Base-by-base conservation (phyloP, 1,284 basidiomycete species). In the Ceratobasidium sp. region DNA sequence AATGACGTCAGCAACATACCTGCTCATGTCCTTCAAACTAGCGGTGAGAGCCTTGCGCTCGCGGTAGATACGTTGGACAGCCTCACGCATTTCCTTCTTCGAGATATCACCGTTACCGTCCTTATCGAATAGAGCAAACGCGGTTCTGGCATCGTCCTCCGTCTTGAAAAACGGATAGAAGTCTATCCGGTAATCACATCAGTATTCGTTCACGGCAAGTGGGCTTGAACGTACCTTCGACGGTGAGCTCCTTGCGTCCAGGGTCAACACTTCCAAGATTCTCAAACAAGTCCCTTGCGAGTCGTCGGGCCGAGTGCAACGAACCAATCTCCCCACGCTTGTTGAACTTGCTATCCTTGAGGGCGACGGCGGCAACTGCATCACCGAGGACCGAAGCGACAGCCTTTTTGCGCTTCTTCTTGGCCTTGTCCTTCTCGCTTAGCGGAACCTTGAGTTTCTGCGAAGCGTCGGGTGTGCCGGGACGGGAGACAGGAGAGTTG, bases 51-150 rank as follows among this genome's bases (percentile, higher is more conserved):
- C 82, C 74, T 91, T 91, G 22, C 91, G 84, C 77, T 94, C 92
- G 60, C 85, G 82, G 75, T 93, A 94, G 60, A 94, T 93, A 34
- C 90, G 81, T 74, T 92, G 88, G 2, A 94, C 92, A 0, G 89
- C 90, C 75, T 92, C 89, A 49, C 92, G 85, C 91, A 94, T 94
- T 79, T 94, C 92, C 35, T 81, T 83, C 77, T 88, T 92, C 17
- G 82, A 84, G 69, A 94, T 91, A 74, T 93, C 91, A 8, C 91
- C 92, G 74, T 94, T 94, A 15, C 84, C 86, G 76, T 94, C 92
- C 75, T 90, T 90, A 76, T 94, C 92, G 72, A 94, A 94, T 5
- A 93, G 75, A 20, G 81, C 79, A 73, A 94, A 94, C 1, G 91
- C 92, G 29, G 85, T 76, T 73, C 88, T 86, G 31, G 92, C 92